Evolutionary conservation across 768 basidiomycete species (phyloP).

Genomic region (Naganishia onofrii): DNA sequence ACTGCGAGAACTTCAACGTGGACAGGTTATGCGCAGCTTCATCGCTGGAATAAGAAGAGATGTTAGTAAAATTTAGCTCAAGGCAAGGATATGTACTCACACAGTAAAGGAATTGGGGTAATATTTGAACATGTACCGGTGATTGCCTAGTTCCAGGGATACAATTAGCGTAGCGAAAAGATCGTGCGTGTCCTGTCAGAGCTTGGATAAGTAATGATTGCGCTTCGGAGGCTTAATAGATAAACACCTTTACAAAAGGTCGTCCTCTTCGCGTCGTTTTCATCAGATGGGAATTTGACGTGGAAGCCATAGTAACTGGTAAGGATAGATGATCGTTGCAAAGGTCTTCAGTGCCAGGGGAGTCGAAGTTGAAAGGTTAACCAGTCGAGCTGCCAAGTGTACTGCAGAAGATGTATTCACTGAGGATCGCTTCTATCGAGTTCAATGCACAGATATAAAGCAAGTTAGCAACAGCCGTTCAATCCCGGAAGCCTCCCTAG

Average conservation of each 20-base stretch:
- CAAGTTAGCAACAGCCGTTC: too few species aligned
- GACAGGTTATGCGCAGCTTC: slow-evolving; percentile 91
- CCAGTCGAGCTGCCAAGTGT: neutral
- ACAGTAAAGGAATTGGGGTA: slow-evolving; percentile 94
- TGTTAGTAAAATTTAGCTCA: neutral
- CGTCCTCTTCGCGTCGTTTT: slow-evolving; percentile 94
- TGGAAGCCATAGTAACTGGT: slow-evolving; percentile 51
- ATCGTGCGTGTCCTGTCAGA: slow-evolving; percentile 85
- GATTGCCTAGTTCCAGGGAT: slow-evolving; percentile 78
- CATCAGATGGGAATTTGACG: slow-evolving; percentile 66
- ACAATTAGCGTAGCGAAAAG: slow-evolving; percentile 95
- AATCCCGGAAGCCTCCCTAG: too few species aligned
- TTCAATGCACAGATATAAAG: neutral
- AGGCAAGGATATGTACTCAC: slow-evolving; percentile 58
- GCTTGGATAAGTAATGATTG: neutral
- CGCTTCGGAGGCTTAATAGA: neutral
- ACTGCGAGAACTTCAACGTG: slow-evolving; percentile 97
- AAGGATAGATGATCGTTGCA: neutral
- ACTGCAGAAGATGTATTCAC: neutral
- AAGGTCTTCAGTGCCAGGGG: too few species aligned
- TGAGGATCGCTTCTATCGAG: neutral
- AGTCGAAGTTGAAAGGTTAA: too few species aligned
- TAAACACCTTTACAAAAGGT: slow-evolving; percentile 80
- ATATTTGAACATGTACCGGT: slow-evolving; percentile 93
- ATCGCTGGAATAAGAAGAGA: slow-evolving; percentile 61